phyloP scores from a whole-genome alignment of 2,329 filamentous ascomycete genomes.

The Xylaria digitata region DNA sequence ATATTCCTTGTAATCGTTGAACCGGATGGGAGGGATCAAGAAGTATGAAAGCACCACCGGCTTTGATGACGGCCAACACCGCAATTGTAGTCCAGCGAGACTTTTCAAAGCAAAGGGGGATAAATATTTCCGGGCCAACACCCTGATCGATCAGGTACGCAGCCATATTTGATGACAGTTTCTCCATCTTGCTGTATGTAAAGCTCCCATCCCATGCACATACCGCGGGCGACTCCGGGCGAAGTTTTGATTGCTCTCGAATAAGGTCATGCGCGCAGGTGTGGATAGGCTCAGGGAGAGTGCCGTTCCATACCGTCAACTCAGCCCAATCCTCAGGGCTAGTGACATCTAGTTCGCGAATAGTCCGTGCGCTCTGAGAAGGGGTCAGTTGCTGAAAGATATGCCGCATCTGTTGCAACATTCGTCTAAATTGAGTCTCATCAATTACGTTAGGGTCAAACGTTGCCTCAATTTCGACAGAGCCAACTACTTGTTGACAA shows the following conservation, averaged over 20 bases:
- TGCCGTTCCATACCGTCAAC: slow-evolving; percentile 22
- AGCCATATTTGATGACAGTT: slow-evolving; percentile 37
- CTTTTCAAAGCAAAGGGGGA: slow-evolving; percentile 38
- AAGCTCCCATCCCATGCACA: slow-evolving; percentile 38
- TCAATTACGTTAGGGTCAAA: slow-evolving; percentile 24
- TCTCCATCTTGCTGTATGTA: slow-evolving; percentile 41
- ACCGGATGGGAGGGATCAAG: slow-evolving; percentile 41
- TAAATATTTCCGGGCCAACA: slow-evolving; percentile 31
- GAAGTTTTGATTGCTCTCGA: slow-evolving; percentile 3
- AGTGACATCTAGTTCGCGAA: slow-evolving; percentile 18
- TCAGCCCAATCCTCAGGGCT: slow-evolving; percentile 18
- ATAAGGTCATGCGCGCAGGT: slow-evolving; percentile 30
- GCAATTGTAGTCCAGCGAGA: slow-evolving; percentile 34
- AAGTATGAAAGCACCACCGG: slow-evolving; percentile 45
- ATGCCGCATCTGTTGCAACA: slow-evolving; percentile 18
- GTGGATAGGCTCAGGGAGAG: neutral
- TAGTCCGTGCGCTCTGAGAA: neutral
- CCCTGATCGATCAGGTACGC: slow-evolving; percentile 10
- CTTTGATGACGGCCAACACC: slow-evolving; percentile 44
- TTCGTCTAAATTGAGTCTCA: slow-evolving; percentile 14
- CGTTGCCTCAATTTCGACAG: slow-evolving; percentile 17
- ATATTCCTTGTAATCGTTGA: slow-evolving; percentile 17
- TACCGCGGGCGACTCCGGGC: slow-evolving; percentile 26
- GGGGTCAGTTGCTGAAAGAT: slow-evolving; percentile 25
- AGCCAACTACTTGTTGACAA: slow-evolving; percentile 1